Percentiles rank a stretch among this genome's conserved stretches.
Evolutionary conservation across 768 basidiomycete species (phyloP).

Genomic region (Rubroboletus satanas): DNA sequence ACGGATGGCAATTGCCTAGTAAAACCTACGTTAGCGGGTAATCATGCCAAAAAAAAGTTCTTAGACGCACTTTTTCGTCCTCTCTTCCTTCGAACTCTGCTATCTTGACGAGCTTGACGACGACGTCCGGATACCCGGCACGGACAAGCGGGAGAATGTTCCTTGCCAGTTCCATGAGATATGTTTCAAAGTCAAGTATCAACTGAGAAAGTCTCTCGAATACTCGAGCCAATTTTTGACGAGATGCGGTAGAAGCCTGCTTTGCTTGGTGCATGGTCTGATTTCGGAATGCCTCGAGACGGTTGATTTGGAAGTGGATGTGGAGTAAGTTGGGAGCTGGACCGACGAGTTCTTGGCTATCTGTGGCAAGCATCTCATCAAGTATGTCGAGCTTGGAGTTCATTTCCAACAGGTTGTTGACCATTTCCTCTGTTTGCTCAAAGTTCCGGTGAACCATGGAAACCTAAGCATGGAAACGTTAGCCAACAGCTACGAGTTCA

Average conservation of each 20-base stretch:
- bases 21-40: background rate
- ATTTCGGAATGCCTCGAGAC: constrained; percentile 91
- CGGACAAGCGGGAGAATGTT: constrained; percentile 78
- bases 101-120: constrained; percentile 90
- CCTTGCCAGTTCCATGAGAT: constrained; percentile 71
- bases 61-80: constrained; percentile 80
- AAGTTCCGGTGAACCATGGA: constrained; percentile 96
- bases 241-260: constrained; percentile 63
- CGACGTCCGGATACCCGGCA: constrained; percentile 75
- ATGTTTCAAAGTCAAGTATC: constrained; percentile 79
- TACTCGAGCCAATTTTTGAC: constrained; percentile 66
- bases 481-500: background rate
- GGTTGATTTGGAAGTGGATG: constrained; percentile 88
- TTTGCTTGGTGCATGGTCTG: constrained; percentile 94
- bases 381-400: constrained; percentile 75
- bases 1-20: constrained; percentile 85
- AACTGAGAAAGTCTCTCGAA: constrained; percentile 84
- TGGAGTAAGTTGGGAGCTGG: constrained; percentile 85
- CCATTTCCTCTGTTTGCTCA: constrained; percentile 92
- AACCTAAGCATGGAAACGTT: constrained; percentile 54
- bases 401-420: constrained; percentile 92
- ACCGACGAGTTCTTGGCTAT: constrained; percentile 75
- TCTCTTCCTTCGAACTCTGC: constrained; percentile 89
- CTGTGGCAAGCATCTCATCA: constrained; percentile 70
- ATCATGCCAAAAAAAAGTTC: background rate